Evolutionary conservation across 345 rosid genomes (phyloP).

Genomic region (Salix arbutifolia): DNA sequence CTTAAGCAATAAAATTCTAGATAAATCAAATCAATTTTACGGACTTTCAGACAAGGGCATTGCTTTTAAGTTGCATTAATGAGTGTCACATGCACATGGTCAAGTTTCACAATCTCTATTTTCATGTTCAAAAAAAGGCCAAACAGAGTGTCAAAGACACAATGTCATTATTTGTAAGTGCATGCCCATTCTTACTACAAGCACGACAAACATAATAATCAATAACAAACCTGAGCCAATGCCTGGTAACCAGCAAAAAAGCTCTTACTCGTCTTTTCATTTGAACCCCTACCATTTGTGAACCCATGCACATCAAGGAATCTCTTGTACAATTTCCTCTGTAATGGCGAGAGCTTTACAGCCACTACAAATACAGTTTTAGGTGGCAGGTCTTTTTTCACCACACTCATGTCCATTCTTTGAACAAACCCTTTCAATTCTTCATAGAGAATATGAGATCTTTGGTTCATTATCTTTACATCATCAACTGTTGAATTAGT

Average conservation of each 20-base stretch:
- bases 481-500: slow-evolving; percentile 91
- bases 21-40: background rate
- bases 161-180: background rate
- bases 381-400: slow-evolving; percentile 94
- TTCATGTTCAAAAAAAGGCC: background rate
- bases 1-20: background rate
- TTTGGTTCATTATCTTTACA: slow-evolving; percentile 97
- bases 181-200: background rate
- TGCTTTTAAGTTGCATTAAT: background rate
- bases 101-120: background rate
- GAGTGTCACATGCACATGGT: background rate
- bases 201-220: background rate
- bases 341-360: slow-evolving; percentile 92
- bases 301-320: slow-evolving; percentile 89
- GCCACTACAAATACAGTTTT: slow-evolving; percentile 93
- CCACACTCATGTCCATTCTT: slow-evolving; percentile 99
- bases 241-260: slow-evolving; percentile 99
- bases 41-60: background rate
- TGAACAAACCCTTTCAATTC: slow-evolving; percentile 98
- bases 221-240: slow-evolving; percentile 82
- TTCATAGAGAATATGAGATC: slow-evolving; percentile 96
- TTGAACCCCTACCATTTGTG: slow-evolving; percentile 50
- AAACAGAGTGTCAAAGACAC: background rate
- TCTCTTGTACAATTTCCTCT: slow-evolving; percentile 85
- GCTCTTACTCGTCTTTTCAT: slow-evolving; percentile 70